phyloP scores from a whole-genome alignment of 2,329 filamentous ascomycete genomes.

The Aphanocladium album region DNA sequence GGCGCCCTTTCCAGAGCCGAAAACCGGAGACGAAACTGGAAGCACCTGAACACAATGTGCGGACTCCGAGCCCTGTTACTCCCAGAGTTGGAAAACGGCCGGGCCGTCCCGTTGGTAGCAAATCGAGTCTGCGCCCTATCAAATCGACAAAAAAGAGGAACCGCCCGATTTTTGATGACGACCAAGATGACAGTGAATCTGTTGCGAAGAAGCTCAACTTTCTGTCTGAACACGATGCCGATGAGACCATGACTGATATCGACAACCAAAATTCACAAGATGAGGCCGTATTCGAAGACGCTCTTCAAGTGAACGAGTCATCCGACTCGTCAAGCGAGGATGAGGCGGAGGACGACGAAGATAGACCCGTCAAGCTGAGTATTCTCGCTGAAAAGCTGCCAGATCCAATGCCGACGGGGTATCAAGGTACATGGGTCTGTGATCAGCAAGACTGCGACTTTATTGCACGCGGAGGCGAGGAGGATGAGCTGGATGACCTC shows the following conservation, averaged over 20 bases:
- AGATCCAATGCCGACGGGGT: conserved; percentile 45
- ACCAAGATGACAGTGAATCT: conserved; percentile 31
- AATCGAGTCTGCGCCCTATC: conserved; percentile 39
- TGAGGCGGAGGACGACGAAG: conserved; percentile 20
- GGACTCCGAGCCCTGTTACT: neutral
- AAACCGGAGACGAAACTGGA: conserved; percentile 8
- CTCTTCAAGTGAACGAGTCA: neutral
- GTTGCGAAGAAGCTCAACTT: conserved; percentile 16
- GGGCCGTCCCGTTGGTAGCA: conserved; percentile 38
- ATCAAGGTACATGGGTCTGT: conserved; percentile 62
- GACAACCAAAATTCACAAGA: conserved; percentile 17
- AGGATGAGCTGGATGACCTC: conserved; percentile 46
- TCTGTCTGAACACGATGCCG: conserved; percentile 18
- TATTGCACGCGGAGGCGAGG: conserved; percentile 58
- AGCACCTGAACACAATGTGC: conserved; percentile 4
- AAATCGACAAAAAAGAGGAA: conserved; percentile 40
- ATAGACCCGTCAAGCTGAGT: conserved; percentile 36
- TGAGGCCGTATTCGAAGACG: conserved; percentile 3
- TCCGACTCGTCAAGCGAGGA: neutral
- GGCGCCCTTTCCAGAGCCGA: conserved; percentile 5
- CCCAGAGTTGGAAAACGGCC: conserved; percentile 27
- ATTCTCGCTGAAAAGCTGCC: conserved; percentile 47
- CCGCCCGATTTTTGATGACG: conserved; percentile 34
- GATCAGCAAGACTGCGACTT: conserved; percentile 59
- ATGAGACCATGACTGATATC: conserved; percentile 29